A percentile compares a stretch with the other conserved stretches of the same genome.
Conservation (phyloP, 1,284 basidiomycete species). For the Pseudozyma hubeiensis region DNA sequence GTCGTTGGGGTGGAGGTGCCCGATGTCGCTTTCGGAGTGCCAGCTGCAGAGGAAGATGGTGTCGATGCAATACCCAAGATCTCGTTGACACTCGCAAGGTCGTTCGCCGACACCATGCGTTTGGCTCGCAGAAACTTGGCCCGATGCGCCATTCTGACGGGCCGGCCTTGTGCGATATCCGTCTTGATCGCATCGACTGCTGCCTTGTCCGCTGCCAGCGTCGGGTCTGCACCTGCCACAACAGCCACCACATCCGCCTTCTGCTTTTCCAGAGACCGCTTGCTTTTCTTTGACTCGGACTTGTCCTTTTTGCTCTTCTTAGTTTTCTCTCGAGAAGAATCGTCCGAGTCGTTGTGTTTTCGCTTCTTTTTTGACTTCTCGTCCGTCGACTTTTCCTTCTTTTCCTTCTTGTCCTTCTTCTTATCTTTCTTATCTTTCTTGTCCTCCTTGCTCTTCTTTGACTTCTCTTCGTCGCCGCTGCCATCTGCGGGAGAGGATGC, state of each 20-base stretch:
- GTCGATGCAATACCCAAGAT: constrained; percentile 62
- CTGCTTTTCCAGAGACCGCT: constrained; percentile 15
- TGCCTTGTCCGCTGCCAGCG: constrained; percentile 19
- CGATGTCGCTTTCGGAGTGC: constrained; percentile 26
- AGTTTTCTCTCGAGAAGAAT: constrained; percentile 21
- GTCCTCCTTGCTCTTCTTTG: constrained; percentile 30
- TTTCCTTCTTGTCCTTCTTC: constrained; percentile 10
- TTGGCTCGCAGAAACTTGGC: constrained; percentile 67
- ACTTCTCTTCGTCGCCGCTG: constrained; percentile 17
- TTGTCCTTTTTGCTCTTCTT: constrained; percentile 40
- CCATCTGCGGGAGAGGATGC: constrained; percentile 12
- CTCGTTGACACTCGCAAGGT: constrained; percentile 61
- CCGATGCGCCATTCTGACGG: constrained; percentile 50
- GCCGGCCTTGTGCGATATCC: constrained; percentile 27
- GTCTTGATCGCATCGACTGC: constrained; percentile 41
- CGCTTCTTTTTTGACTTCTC: constrained; percentile 41
- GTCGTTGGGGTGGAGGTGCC: constrained; percentile 30
- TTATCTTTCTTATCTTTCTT: constrained; percentile 44
- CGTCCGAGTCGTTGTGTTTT: constrained; percentile 32
- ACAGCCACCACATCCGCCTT: constrained; percentile 30
- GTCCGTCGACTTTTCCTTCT: constrained; percentile 13
- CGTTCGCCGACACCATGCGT: constrained; percentile 55
- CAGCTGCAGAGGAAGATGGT: constrained; percentile 44
- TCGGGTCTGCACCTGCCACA: constrained; percentile 19
- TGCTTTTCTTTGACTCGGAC: constrained; percentile 18